phyloP scores from a whole-genome alignment of 2,329 filamentous ascomycete species.

The Phaeosphaeriaceae sp. region DNA sequence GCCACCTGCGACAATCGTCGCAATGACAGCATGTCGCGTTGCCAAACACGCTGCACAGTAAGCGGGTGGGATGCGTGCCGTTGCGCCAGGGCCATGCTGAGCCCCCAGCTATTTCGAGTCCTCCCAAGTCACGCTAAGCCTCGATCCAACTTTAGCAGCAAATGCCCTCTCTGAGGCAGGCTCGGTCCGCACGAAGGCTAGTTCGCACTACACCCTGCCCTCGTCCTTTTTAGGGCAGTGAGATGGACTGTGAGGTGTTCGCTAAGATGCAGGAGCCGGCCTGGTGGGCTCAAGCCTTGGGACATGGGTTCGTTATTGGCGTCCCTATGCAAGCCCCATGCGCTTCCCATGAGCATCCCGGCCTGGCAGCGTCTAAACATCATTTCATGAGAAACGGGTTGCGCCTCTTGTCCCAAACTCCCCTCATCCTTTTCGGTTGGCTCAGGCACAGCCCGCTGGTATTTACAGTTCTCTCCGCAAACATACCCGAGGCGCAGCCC shows the following conservation, averaged over 20 bases:
- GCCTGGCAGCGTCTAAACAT: constrained; percentile 39
- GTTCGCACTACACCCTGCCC: constrained; percentile 11
- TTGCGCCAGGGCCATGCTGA: constrained; percentile 31
- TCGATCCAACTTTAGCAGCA: constrained; percentile 28
- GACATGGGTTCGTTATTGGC: constrained; percentile 35
- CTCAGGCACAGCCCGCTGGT: constrained; percentile 48
- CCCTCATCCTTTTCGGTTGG: constrained; percentile 33
- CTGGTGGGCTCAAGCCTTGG: constrained; percentile 43
- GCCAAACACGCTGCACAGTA: constrained; percentile 4
- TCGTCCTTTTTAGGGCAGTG: constrained; percentile 36
- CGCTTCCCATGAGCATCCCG: constrained; percentile 32
- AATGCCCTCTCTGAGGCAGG: constrained; percentile 40
- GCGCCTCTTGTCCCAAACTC: constrained; percentile 12
- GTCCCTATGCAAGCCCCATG: constrained; percentile 25
- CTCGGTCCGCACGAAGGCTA: constrained; percentile 44
- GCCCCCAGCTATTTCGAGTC: constrained; percentile 38
- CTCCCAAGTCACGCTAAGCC: constrained; percentile 19
- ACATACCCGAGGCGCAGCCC: constrained; percentile 39
- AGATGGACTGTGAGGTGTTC: constrained; percentile 36
- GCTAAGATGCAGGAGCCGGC: constrained; percentile 44
- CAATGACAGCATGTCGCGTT: constrained; percentile 27
- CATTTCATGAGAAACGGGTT: constrained; percentile 20
- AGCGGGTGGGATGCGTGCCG: constrained; percentile 11
- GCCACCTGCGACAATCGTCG: constrained; percentile 5
- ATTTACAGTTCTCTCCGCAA: constrained; percentile 46